Conservation (phyloP, 2,329 filamentous ascomycete species). For the Botryotinia narcissicola region DNA sequence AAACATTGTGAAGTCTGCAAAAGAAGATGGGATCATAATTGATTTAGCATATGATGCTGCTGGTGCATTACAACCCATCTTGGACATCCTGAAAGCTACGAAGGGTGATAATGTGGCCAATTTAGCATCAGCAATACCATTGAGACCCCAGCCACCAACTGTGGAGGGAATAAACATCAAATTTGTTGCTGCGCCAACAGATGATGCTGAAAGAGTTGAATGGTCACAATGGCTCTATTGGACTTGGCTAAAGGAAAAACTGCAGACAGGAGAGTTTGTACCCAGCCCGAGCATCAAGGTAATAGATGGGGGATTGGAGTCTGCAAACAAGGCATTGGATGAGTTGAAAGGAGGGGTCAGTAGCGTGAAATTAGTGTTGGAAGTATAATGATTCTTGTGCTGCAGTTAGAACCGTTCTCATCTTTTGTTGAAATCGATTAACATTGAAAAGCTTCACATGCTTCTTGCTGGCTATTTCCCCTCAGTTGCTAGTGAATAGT, state of each 20-base stretch:
- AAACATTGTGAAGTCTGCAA: conserved; percentile 34
- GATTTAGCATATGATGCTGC: conserved; percentile 19
- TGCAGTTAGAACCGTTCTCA: background rate
- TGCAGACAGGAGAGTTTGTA: conserved; percentile 26
- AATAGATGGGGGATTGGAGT: conserved; percentile 41
- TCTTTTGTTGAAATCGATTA: background rate
- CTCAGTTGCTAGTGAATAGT: background rate
- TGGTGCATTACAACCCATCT: conserved; percentile 37
- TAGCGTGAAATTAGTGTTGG: conserved; percentile 42
- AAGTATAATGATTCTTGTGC: conserved; percentile 14
- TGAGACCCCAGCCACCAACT: conserved; percentile 46
- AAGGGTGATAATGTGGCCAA: conserved; percentile 46
- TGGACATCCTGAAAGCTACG: conserved; percentile 55
- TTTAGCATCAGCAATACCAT: conserved; percentile 52
- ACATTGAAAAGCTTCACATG: background rate
- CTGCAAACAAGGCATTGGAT: conserved; percentile 41
- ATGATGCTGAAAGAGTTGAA: conserved; percentile 43
- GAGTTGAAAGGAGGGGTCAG: conserved; percentile 43
- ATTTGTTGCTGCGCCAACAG: conserved; percentile 47
- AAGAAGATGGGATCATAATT: conserved; percentile 17
- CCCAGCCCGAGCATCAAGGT: conserved; percentile 43
- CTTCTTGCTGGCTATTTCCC: background rate
- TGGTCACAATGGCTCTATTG: conserved; percentile 3
- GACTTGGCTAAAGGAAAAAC: conserved; percentile 36
- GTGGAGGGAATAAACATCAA: conserved; percentile 7